Evolutionary conservation across 352 stramenopile genomes (phyloP).

Genomic region (Globisporangium yorkense): DNA sequence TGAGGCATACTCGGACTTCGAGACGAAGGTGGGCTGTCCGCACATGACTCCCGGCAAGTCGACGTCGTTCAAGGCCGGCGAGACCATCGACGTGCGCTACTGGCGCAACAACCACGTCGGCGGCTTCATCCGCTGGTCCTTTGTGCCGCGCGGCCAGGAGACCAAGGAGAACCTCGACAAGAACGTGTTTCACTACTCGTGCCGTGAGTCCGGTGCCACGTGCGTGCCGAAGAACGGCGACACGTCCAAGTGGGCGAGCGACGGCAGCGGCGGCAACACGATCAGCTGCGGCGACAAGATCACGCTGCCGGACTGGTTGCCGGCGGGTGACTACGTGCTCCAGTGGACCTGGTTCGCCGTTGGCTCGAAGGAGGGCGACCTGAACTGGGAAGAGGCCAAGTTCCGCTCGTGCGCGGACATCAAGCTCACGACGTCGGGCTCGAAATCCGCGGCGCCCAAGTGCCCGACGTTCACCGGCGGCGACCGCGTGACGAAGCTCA

Average conservation of each 20-base stretch:
- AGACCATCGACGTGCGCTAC: slow-evolving; percentile 46
- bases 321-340: slow-evolving; percentile 45
- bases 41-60: slow-evolving; percentile 20
- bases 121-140: slow-evolving; percentile 50
- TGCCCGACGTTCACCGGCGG: slow-evolving; percentile 46
- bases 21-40: slow-evolving; percentile 27
- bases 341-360: slow-evolving; percentile 50
- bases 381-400: slow-evolving; percentile 31
- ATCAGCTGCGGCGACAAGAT: slow-evolving; percentile 45
- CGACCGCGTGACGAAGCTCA: slow-evolving; percentile 40
- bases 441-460: slow-evolving; percentile 14
- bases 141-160: slow-evolving; percentile 24
- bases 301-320: slow-evolving; percentile 38
- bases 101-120: slow-evolving; percentile 52
- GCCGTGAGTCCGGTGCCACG: slow-evolving; percentile 33
- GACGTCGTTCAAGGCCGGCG: slow-evolving; percentile 29
- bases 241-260: slow-evolving; percentile 13
- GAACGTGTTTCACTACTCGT: slow-evolving; percentile 43
- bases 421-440: slow-evolving; percentile 26
- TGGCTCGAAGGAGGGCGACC: slow-evolving; percentile 42
- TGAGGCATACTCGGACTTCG: slow-evolving; percentile 22
- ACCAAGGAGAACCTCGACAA: slow-evolving; percentile 27
- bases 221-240: slow-evolving; percentile 18
- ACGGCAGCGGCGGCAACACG: slow-evolving; percentile 23
- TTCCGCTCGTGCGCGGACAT: slow-evolving; percentile 55